Evolutionary conservation across 2,329 filamentous ascomycete genomes (phyloP).

Genomic region (Sarocladium kiliense): DNA sequence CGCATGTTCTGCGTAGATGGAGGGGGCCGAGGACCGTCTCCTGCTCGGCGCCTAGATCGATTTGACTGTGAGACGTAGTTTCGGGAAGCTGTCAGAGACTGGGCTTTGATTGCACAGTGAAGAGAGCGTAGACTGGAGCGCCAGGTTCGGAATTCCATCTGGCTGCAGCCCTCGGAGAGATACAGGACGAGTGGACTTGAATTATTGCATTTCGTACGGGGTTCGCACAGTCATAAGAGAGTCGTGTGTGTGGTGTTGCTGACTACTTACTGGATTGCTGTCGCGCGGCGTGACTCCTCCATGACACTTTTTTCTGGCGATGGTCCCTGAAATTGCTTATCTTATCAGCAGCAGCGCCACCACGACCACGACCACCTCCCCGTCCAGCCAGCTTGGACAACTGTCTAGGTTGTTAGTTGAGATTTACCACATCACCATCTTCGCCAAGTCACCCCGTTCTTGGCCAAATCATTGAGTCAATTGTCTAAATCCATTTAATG

Average conservation of each 20-base stretch:
- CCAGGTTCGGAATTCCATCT: neutral
- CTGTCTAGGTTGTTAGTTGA: too few species aligned
- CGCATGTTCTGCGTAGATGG: neutral
- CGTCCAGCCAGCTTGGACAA: too few species aligned
- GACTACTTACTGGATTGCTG: too few species aligned
- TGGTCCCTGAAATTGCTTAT: neutral
- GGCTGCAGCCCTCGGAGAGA: neutral
- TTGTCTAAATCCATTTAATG: too few species aligned
- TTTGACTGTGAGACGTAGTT: neutral
- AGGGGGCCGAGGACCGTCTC: too few species aligned
- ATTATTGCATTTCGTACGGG: neutral
- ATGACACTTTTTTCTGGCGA: constrained; percentile 1
- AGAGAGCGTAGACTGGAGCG: neutral
- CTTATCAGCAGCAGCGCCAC: neutral
- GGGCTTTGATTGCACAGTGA: neutral
- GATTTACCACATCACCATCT: too few species aligned
- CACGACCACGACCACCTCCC: too few species aligned
- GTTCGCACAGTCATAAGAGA: neutral
- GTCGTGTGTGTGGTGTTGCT: neutral
- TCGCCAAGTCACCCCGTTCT: too few species aligned
- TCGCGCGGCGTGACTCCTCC: neutral
- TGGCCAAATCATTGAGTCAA: too few species aligned
- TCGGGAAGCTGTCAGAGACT: neutral
- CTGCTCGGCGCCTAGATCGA: too few species aligned
- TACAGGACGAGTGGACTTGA: neutral